Evolutionary conservation across 441 rosid species (phyloP), one percentile per base, ranked within the genome.

Genomic region (Adansonia rubrostipa): DNA sequence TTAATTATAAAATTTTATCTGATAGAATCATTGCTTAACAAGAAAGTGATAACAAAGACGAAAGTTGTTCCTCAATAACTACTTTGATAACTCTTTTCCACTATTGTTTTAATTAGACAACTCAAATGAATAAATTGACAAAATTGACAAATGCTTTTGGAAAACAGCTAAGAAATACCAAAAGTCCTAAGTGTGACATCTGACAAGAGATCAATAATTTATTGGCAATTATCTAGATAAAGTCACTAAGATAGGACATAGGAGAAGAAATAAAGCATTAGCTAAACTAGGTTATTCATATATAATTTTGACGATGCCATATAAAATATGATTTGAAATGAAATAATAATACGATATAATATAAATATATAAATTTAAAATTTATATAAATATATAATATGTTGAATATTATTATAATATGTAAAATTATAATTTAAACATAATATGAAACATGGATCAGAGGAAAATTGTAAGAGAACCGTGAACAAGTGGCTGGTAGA

Each of bases 121-220:
- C 28, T 42, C 53, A 17, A 17, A 44, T 44, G 63, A 58, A 20
- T 22, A 4, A 20, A 57, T 19, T 57, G 71, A 45, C 14, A n/a
- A 20, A 47, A 15, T 68, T 20, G 74, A 51, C 22, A 28, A 24
- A 24, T 3, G 45, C 61, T 28, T 50, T 71, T 71, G 75, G 75
- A 33, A 3, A 54, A 33, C 75, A 36, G 75, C 75, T 10, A 53
- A 54, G 63, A 33, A 71, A 4, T 28, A 53, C 22, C n/a, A 4
- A 58, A 17, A 24, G n/a, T 24, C 24, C 28, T 22, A 50, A 48
- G 62, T 71, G 74, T 51, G 61, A 71, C 74, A 15, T 71, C 2
- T 53, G 47, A 71, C 40, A 71, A 28, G 6, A 15, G 61, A 8
- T 53, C 57, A 69, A 69, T 69, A 69, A 13, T 48, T 66, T 69